Base-by-base conservation (phyloP, 192 early-diverging fungal species). In the Backusella liffmaniae region DNA sequence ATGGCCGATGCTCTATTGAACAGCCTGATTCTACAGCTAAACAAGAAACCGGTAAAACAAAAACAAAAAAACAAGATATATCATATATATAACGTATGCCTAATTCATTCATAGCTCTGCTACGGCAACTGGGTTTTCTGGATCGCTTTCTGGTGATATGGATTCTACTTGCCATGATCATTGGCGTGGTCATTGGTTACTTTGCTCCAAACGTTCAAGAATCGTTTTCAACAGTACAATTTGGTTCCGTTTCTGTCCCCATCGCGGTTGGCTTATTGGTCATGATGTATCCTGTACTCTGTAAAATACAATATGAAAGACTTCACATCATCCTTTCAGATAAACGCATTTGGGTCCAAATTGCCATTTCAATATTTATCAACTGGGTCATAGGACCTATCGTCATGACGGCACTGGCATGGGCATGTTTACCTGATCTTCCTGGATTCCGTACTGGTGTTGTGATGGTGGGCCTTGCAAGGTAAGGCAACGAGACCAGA, bases 201-300 rank as follows among this genome's bases (percentile, higher is more conserved):
- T 93, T 86, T 75, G 85, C 88, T 18, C 88, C 89, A 26, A 46
- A 56, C 36, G 88, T 89, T 9, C 83, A 84, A 30, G 18, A 73
- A 5, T 81, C 83, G 10, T 81, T 94, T 74, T 82, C 86, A 59
- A 82, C 84, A 3, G 85, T 87, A 8, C 77, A 86, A 34, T 84
- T 94, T 73, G 91, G 77, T 51, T 85, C 84, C 56, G 91, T 94
- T 2, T 94, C 93, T 37, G 69, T 92, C 5, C 91, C 93, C 1
- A 89, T 93, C 56, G 90, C 87, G 9, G 68, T 93, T 53, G 91
- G 92, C 0, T 69, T 94, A 49, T 79, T 92, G 5, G 36, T 83
- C 9, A 94, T 94, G 92, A 91, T 94, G 88, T 92, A 91, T 68
- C 92, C 93, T 5, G 90, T 94, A 10, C 83, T 94, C 12, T 91